Evolutionary conservation across 495 filamentous ascomycete genomes (phyloP), one percentile per base, ranked within the genome.

Genomic region (Penicillium crystallinum): DNA sequence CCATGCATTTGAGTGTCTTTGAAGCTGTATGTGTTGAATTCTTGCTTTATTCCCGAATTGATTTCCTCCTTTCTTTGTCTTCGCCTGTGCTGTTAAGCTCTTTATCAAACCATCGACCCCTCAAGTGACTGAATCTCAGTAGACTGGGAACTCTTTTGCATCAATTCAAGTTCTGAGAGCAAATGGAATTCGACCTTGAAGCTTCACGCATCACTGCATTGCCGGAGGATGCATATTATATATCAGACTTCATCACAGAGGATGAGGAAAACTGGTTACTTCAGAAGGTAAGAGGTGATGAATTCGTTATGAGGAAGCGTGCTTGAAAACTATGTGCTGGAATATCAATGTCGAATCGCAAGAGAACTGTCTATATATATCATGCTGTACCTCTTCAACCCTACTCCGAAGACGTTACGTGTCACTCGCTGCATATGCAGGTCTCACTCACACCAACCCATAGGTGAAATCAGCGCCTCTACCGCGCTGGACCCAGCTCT

Each of bases 401-500:
- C 36, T 49, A 34, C n/a, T n/a, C n/a, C n/a, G n/a, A n/a, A n/a
- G 14, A 25, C 21, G 51, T 33, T 44, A 21, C n/a, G 35, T 43
- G 19, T 34, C 46, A 33, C 17, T 46, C 12, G 48, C 21, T 18
- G 23, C 17, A 44, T 33, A 14, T n/a, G n/a, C 19, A n/a, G 25
- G 35, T 17, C 21, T 22, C 12, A 40, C 50, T 38, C 42, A 29
- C 42, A 14, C 11, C 22, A 42, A 50, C 18, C 10, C 21, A 25
- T 41, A 77, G 74, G 74, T 80, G 52, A 63, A 59, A 45, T 61
- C 64, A 27, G 86, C 81, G 0, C 87, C 89, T 29, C 83, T 83
- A 30, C 87, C 89, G 34, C 80, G 83, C 63, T 98, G 93, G 93
- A 89, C 87, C 25, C 76, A 84, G 17, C 84, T 98, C 41, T 80